Conservation (phyloP, 106 monocot genomes). For the Posidonia australis region DNA sequence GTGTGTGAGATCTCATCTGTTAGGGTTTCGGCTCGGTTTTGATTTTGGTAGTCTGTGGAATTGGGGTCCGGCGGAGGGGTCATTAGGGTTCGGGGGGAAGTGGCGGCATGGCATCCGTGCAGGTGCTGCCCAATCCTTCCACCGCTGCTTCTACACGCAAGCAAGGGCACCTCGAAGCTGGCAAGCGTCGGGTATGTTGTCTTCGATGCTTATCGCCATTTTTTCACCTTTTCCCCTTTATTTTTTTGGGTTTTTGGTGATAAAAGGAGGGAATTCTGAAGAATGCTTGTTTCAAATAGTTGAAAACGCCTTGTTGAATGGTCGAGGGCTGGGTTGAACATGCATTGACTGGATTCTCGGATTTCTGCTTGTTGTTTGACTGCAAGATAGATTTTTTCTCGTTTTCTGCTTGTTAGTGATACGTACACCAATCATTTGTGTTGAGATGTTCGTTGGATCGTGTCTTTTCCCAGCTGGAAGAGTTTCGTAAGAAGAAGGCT, state of each 20-base stretch:
- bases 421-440: neutral
- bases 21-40: too few species aligned
- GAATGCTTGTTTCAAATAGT: neutral
- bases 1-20: too few species aligned
- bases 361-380: neutral
- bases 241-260: neutral
- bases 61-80: neutral
- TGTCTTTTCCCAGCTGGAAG: slow-evolving; percentile 48
- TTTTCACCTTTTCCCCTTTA: neutral
- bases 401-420: neutral
- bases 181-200: slow-evolving; percentile 23
- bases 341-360: neutral
- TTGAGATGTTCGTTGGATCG: neutral
- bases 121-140: slow-evolving; percentile 22
- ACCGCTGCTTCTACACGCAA: slow-evolving; percentile 9
- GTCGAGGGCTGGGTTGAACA: neutral
- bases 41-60: too few species aligned
- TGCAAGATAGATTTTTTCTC: neutral
- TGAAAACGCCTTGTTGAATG: neutral
- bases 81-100: neutral
- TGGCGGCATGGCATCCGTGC: slow-evolving; percentile 22
- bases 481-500: slow-evolving; percentile 74
- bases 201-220: neutral
- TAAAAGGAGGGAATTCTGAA: neutral
- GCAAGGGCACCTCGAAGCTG: slow-evolving; percentile 32